Base-by-base conservation (phyloP, 441 rosid genomes). In the Bocquillonia castaneifolia region DNA sequence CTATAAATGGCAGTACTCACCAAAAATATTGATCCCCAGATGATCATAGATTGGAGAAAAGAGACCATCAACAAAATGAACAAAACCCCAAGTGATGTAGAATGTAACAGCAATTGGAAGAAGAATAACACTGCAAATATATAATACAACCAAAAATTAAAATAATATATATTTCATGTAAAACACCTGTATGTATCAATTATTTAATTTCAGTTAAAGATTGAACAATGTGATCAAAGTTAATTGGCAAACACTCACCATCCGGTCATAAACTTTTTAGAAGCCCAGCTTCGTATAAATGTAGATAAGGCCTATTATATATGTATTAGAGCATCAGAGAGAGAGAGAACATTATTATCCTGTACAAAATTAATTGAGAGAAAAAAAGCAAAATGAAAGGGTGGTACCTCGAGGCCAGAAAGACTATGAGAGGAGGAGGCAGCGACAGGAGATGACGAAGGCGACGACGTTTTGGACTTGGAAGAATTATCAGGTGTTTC, bases 261-360 rank as follows among this genome's bases (percentile, higher is more conserved):
- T 77, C 97, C 95, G 0, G 91, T 83, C 87, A 91, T 82, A 50
- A 91, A 91, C 82, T 89, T 91, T 72, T 87, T 89, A 17, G 90
- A 89, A 39, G 90, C 88, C 92, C 95, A 91, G 83, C 96, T 84
- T 20, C 87, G 79, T 17, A 87, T 78, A 29, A 89, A 93, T 82
- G 85, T 89, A 45, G 74, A 82, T 63, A 89, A 58, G 47, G 97
- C 90, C 97, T 88, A 76, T 37, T n/a, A 25, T 18, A 62, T 10
- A 12, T 5, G 15, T 5, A 12, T 5, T 5, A 42, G n/a, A 42
- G 40, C 40, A 36, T 3, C 40, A 36, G 40, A 36, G 9, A 36
- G 5, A 36, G 40, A 3, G 40, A 36, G 9, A n/a, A n/a, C n/a
- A n/a, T n/a, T n/a, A n/a, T n/a, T n/a, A n/a, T n/a, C n/a, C n/a